phyloP scores from a whole-genome alignment of 495 filamentous ascomycete species.

The Neurospora sp. region DNA sequence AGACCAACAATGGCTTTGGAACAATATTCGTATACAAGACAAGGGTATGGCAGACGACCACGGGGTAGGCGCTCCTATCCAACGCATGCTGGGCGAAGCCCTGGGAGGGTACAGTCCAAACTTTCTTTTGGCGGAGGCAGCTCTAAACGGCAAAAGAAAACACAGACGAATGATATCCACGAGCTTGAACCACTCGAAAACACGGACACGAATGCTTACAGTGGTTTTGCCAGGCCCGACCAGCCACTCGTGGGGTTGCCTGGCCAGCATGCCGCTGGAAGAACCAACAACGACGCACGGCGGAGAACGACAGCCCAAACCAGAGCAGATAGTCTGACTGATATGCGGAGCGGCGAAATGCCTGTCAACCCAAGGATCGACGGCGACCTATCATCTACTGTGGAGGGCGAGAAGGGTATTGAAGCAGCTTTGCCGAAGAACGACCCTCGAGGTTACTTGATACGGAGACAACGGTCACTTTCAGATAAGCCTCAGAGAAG shows the following conservation, averaged over 20 bases:
- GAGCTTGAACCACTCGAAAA: neutral
- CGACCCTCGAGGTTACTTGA: slow-evolving; percentile 32
- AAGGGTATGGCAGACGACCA: neutral
- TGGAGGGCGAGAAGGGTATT: neutral
- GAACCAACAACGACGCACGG: neutral
- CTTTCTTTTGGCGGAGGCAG: neutral
- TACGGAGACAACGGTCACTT: slow-evolving; percentile 29
- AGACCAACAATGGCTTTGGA: neutral
- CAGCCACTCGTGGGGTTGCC: neutral
- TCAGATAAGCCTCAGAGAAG: slow-evolving; percentile 12
- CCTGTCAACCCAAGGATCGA: neutral
- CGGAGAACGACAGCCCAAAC: neutral
- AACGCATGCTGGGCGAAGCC: neutral
- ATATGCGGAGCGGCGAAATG: neutral
- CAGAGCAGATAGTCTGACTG: neutral
- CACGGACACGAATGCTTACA: neutral
- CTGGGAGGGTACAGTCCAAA: neutral
- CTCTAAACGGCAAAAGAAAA: neutral
- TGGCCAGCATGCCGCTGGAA: neutral
- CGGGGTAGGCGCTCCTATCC: neutral
- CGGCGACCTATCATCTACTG: neutral
- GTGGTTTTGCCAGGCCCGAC: neutral
- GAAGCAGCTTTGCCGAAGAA: slow-evolving; percentile 20
- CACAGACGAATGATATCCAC: neutral
- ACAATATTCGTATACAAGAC: neutral